These are phyloP conservation scores for Hymenoscyphus fructigenus DNA, from an alignment of 2,329 filamentous ascomycete genomes.

Conservation along the genomic window DNA sequence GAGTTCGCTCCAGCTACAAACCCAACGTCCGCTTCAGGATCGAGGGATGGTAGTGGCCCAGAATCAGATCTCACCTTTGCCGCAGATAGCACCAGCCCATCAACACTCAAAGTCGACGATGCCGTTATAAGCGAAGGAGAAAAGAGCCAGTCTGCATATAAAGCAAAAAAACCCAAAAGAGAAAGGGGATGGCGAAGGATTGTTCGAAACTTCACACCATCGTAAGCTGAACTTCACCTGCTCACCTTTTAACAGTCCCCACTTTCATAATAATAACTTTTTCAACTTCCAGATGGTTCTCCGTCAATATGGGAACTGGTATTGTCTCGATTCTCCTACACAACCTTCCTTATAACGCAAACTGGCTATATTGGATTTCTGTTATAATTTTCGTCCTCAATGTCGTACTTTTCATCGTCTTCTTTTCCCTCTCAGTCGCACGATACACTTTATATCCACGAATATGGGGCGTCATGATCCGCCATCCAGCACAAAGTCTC, in stretches of 20 bases:
- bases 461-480: slow-evolving; percentile 65
- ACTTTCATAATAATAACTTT: too few species aligned
- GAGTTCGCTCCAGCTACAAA: neutral
- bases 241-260: neutral
- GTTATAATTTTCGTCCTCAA: slow-evolving; percentile 62
- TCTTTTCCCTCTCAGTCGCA: slow-evolving; percentile 53
- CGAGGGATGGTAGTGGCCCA: slow-evolving; percentile 8
- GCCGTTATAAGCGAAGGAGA: neutral
- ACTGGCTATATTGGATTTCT: slow-evolving; percentile 58
- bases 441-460: slow-evolving; percentile 65
- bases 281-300: slow-evolving; percentile 54
- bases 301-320: slow-evolving; percentile 66
- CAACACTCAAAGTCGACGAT: neutral
- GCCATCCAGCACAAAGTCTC: slow-evolving; percentile 64
- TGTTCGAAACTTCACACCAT: slow-evolving; percentile 54
- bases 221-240: slow-evolving; percentile 40
- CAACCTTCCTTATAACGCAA: slow-evolving; percentile 58
- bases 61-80: slow-evolving; percentile 8
- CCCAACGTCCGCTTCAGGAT: neutral
- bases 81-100: slow-evolving; percentile 1
- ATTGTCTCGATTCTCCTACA: slow-evolving; percentile 63
- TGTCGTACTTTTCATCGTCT: slow-evolving; percentile 54
- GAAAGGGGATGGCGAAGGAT: slow-evolving; percentile 36
- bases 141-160: neutral
- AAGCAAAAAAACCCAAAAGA: slow-evolving; percentile 3